Percentiles rank a stretch among this genome's conserved stretches.
These are phyloP conservation scores for Lepidium africanum DNA, from an alignment of 345 rosid genomes.

Conservation along the genomic window DNA sequence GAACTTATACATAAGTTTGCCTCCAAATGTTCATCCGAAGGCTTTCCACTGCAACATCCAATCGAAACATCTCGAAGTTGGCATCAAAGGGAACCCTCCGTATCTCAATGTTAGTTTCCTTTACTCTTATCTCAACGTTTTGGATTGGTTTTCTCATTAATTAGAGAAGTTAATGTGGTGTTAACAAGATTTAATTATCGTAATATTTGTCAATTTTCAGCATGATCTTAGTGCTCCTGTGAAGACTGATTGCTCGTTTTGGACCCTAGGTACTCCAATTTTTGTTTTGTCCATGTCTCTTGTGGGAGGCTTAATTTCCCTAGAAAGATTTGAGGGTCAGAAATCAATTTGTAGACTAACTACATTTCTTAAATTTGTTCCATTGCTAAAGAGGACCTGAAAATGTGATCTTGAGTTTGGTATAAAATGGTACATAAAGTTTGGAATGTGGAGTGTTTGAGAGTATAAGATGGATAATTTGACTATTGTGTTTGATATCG, in stretches of 20 bases:
- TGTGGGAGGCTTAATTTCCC: too few relatives aligned
- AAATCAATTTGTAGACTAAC: background rate
- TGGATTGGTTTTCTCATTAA: background rate
- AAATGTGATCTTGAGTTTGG: background rate
- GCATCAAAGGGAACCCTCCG: slow-evolving; percentile 96
- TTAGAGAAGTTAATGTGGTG: background rate
- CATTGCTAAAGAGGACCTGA: background rate
- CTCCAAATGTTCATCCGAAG: slow-evolving; percentile 65
- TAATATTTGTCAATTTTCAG: slow-evolving; percentile 24
- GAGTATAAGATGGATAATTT: background rate
- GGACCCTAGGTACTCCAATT: slow-evolving; percentile 66
- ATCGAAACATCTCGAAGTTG: slow-evolving; percentile 78
- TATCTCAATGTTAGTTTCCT: slow-evolving; percentile 61
- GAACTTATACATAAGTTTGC: slow-evolving; percentile 62
- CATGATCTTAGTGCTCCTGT: slow-evolving; percentile 68
- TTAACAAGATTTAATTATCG: background rate
- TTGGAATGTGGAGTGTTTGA: background rate
- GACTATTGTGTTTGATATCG: background rate
- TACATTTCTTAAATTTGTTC: background rate
- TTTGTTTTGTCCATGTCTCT: background rate
- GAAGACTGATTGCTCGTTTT: slow-evolving; percentile 87
- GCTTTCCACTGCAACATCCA: slow-evolving; percentile 74
- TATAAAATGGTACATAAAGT: background rate
- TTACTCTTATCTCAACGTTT: background rate
- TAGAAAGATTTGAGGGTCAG: too few relatives aligned